Percentiles rank a stretch among this genome's conserved stretches.
Evolutionary conservation across 441 rosid genomes (phyloP).

Genomic region (Populus hybrid): DNA sequence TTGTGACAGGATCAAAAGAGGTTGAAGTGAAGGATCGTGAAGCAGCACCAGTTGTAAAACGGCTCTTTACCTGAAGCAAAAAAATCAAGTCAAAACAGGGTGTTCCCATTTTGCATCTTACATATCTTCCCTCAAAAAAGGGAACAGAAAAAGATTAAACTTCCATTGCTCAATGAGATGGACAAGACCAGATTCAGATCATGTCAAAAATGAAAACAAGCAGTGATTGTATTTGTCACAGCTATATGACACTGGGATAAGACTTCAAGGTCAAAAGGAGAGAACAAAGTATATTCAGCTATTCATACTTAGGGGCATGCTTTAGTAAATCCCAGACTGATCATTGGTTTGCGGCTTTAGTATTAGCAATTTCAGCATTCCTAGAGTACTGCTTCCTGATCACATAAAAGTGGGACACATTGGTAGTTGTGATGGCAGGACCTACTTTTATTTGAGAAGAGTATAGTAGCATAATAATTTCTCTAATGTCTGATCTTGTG

Average conservation of each 20-base stretch:
- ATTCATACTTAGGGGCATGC: neutral
- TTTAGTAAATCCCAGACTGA: neutral
- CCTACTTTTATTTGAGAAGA: neutral
- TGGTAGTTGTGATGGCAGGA: neutral
- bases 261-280: neutral
- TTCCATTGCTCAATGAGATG: neutral
- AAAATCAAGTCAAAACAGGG: constrained; percentile 27
- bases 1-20: constrained; percentile 81
- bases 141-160: neutral
- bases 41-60: constrained; percentile 86
- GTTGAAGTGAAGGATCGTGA: constrained; percentile 95
- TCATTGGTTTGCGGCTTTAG: neutral
- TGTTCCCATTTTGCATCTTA: constrained; percentile 1
- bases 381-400: neutral
- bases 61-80: constrained; percentile 74
- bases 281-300: neutral
- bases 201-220: neutral
- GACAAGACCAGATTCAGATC: neutral
- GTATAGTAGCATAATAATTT: neutral
- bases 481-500: neutral
- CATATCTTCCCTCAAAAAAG: neutral
- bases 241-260: neutral
- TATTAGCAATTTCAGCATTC: neutral
- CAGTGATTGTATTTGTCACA: neutral
- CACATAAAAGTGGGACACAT: neutral